Evolutionary conservation across 2,329 filamentous ascomycete species (phyloP), one percentile per base, ranked within the genome.

Genomic region (Ceratocystis lukuohia): DNA sequence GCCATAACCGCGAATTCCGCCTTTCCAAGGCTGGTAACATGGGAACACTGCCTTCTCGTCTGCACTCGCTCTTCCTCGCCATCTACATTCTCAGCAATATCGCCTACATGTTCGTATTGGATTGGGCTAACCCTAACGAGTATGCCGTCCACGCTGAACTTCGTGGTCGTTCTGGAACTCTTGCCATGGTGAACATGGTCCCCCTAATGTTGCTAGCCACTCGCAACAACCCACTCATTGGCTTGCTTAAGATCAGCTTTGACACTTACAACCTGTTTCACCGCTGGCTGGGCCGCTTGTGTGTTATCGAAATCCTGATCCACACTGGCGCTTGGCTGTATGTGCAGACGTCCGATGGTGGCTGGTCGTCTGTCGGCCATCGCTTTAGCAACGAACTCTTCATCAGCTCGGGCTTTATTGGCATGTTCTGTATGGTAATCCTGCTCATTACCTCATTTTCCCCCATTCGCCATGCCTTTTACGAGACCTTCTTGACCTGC

Each of bases 401-500:
- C 72, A 85, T 90, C 68, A 76, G 76, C 37, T 87, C 84, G 46
- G 88, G 87, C 56, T 80, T 84, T 71, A 77, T 86, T 30, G 86
- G 81, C 59, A 82, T 79, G 1, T 74, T 83, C 62, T 80, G 83
- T 46, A 82, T 96, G 73, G 71, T 83, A 50, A 73, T 88, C 57
- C 79, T 97, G 59, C 72, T 88, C 65, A 72, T 96, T 64, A 79
- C 87, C 33, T 87, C 91, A 8, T 78, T 88, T 65, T 93, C 91
- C 1, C 88, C 91, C 0, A 73, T 99, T 64, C 87, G 94, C 69
- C 93, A 96, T 75, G 91, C 92, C 48, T 96, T 96, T 74, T 99
- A 99, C 78, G 94, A 99, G 77, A 95, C 91, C 0, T 99, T 99
- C 77, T 82, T 97, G 71, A 90, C 89, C 73, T 76, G 88, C 37